Percentiles rank a stretch among this genome's conserved stretches.
These are phyloP conservation scores for Coemansia sp. DNA, from an alignment of 192 early-diverging fungal genomes.

Conservation along the genomic window DNA sequence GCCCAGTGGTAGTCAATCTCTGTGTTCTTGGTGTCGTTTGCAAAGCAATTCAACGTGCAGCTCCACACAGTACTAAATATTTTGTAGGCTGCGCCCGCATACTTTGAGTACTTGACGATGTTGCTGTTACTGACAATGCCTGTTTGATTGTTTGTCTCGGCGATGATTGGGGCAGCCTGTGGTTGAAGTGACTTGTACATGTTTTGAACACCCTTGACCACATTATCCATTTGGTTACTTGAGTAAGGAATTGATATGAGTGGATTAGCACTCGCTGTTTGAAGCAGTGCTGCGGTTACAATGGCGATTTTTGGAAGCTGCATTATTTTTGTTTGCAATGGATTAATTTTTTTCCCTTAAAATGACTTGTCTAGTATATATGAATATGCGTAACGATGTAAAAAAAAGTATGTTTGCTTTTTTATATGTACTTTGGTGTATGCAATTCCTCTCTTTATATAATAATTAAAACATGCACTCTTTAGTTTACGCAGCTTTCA, in stretches of 20 bases:
- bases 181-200: not conserved
- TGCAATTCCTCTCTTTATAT: no score
- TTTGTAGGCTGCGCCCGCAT: slow-evolving; percentile 31
- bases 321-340: not conserved
- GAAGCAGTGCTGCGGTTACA: no score
- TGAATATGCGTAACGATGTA: no score
- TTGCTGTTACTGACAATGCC: not conserved
- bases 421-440: no score
- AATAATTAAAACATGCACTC: no score
- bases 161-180: not conserved
- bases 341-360: no score
- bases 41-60: slow-evolving; percentile 16
- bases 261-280: no score
- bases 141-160: not conserved
- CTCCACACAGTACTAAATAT: slow-evolving; percentile 13
- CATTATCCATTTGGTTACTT: not conserved
- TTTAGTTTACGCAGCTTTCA: no score
- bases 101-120: slow-evolving; percentile 12
- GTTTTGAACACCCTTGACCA: not conserved
- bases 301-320: not conserved
- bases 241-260: not conserved
- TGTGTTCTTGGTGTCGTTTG: slow-evolving; percentile 22
- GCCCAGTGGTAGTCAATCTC: slow-evolving; percentile 38
- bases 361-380: no score
- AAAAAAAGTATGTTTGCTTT: no score